Conservation (phyloP, 345 rosid species). For the Rhodamnia rubescens region DNA sequence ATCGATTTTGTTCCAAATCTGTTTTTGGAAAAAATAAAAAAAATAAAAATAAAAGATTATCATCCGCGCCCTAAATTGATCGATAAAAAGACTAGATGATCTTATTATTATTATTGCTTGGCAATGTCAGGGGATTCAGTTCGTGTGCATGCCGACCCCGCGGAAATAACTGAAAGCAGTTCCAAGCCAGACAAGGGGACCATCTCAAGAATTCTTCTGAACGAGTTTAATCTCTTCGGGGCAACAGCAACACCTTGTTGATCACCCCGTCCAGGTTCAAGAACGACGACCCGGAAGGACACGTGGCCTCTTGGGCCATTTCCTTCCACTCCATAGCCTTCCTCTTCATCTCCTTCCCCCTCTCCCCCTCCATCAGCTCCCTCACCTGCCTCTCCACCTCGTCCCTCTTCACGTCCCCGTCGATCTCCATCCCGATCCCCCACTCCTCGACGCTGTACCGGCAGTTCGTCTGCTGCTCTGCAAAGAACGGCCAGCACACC, state of each 20-base stretch:
- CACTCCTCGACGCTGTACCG: constrained; percentile 29
- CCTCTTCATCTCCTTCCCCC: constrained; percentile 38
- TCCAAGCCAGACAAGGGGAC: neutral
- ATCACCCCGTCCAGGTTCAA: constrained; percentile 19
- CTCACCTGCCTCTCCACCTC: constrained; percentile 34
- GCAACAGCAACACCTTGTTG: constrained; percentile 9
- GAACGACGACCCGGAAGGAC: constrained; percentile 22
- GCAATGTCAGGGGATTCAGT: too few relatives aligned
- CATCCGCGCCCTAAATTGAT: too few relatives aligned
- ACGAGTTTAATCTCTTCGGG: neutral
- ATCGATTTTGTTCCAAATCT: too few relatives aligned
- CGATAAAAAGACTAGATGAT: too few relatives aligned
- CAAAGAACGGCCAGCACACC: constrained; percentile 61
- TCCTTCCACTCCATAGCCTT: constrained; percentile 33
- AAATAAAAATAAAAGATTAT: too few relatives aligned
- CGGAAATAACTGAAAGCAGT: neutral
- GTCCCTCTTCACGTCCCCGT: constrained; percentile 38
- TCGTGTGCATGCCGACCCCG: neutral
- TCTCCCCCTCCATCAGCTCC: constrained; percentile 42
- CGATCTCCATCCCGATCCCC: constrained; percentile 59
- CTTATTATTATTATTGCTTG: too few relatives aligned
- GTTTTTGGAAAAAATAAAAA: too few relatives aligned
- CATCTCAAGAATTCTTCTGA: neutral
- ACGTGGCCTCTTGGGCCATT: constrained; percentile 12
- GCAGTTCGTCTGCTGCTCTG: constrained; percentile 53